Evolutionary conservation across 352 stramenopile genomes (phyloP), one percentile per base, ranked within the genome.

Genomic region (Phytophthora cryptogea): DNA sequence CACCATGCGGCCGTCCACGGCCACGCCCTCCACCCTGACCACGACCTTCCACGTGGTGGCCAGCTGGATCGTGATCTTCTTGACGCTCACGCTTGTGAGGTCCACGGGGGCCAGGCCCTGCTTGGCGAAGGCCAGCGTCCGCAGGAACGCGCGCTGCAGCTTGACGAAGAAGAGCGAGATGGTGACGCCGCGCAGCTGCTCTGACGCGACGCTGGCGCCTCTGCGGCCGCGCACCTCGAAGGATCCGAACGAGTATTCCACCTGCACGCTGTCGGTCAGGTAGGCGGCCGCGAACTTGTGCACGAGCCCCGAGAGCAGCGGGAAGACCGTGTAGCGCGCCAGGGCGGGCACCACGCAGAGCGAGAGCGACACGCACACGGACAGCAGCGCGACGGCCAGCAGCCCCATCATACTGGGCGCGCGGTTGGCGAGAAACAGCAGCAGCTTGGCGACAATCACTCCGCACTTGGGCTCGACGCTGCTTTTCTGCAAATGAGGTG

Each of bases 281-380:
- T 89, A 89, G 6, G 66, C 64, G 14, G 70, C 66, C 44, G 72
- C 63, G 56, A 83, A 70, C 52, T 76, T 78, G 70, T 87, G 75
- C 30, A 89, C 59, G 28, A 89, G 68, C 41, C 47, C 70, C 30
- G 79, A 76, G 47, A 89, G 52, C 36, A 87, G 43, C 45, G 79
- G 79, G 50, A 89, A 89, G 42, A 89, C 54, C 11, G 79, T 89
- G 60, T 64, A 57, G 44, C 75, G 76, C 27, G 79, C 79, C 27
- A 89, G 56, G 27, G 69, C 65, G 26, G 79, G 79, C 63, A 89
- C 76, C 17, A 86, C 71, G 52, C 79, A 89, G 14, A 87, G 72
- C 56, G 76, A 89, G 36, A 89, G 66, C 33, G 79, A 79, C 47
- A 89, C 66, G 43, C 80, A 66, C 45, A 88, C 70, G 42, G 70